These are phyloP conservation scores for Scedosporium minutisporum DNA, from an alignment of 2,329 filamentous ascomycete species.

Conservation along the genomic window DNA sequence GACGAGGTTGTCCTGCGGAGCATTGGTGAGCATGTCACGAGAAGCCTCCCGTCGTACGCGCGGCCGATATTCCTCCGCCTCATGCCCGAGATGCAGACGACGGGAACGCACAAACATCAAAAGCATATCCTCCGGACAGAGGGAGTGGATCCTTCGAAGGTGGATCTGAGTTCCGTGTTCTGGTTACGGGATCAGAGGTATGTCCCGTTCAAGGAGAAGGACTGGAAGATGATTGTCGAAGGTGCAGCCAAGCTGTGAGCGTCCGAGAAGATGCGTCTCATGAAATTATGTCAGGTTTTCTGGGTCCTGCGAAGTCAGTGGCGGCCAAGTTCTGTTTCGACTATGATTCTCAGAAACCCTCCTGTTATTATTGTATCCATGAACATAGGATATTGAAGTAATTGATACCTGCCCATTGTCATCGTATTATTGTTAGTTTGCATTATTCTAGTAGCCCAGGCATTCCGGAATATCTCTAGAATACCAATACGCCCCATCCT, in stretches of 20 bases:
- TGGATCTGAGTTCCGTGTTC: slow-evolving; percentile 37
- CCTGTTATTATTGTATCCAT: too few relatives aligned
- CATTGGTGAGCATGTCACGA: slow-evolving; percentile 48
- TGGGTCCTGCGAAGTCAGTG: too few relatives aligned
- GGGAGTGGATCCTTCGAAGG: slow-evolving; percentile 54
- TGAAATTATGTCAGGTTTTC: too few relatives aligned
- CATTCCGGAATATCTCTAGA: too few relatives aligned
- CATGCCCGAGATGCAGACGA: slow-evolving; percentile 51
- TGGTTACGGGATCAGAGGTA: slow-evolving; percentile 62
- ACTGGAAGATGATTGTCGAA: slow-evolving; percentile 59
- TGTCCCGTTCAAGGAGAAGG: slow-evolving; percentile 51
- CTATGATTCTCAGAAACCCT: too few relatives aligned
- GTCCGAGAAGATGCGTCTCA: too few relatives aligned
- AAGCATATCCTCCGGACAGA: slow-evolving; percentile 64
- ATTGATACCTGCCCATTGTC: too few relatives aligned
- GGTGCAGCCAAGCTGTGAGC: slow-evolving; percentile 61
- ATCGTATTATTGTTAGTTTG: too few relatives aligned
- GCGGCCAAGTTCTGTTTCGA: too few relatives aligned
- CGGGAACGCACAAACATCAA: slow-evolving; percentile 84
- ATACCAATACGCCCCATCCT: too few relatives aligned
- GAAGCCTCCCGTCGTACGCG: slow-evolving; percentile 61
- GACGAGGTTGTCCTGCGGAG: slow-evolving; percentile 39
- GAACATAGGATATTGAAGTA: too few relatives aligned
- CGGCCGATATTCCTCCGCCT: slow-evolving; percentile 69
- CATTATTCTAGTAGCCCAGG: too few relatives aligned